These are phyloP conservation scores for Alternaria sp. DNA, from an alignment of 2,329 filamentous ascomycete species.

Conservation along the genomic window DNA sequence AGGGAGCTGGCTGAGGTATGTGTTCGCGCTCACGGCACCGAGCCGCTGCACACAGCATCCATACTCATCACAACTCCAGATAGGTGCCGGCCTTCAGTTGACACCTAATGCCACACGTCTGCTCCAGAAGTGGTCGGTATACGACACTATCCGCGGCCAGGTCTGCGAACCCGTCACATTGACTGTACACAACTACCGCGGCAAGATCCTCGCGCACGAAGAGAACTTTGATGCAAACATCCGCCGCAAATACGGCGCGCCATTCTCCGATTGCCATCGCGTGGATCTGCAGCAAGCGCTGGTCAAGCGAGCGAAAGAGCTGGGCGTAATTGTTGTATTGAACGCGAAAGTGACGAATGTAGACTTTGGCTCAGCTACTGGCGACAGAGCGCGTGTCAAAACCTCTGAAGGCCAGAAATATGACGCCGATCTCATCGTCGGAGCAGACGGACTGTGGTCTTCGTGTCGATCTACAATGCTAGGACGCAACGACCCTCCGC, in stretches of 20 bases:
- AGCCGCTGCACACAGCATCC: not conserved
- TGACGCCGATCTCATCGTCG: slow-evolving; percentile 66
- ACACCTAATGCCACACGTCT: slow-evolving; percentile 57
- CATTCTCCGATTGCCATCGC: slow-evolving; percentile 68
- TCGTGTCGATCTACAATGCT: slow-evolving; percentile 56
- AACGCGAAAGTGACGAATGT: slow-evolving; percentile 58
- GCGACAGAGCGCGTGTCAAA: slow-evolving; percentile 49
- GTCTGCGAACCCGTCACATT: slow-evolving; percentile 57
- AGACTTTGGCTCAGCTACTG: slow-evolving; percentile 54
- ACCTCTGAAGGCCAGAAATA: slow-evolving; percentile 53
- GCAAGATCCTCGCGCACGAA: slow-evolving; percentile 59
- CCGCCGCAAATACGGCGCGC: slow-evolving; percentile 62
- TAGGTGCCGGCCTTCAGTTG: slow-evolving; percentile 48
- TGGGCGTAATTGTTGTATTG: slow-evolving; percentile 63
- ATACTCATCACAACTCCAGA: slow-evolving; percentile 24
- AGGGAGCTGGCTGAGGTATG: slow-evolving; percentile 54
- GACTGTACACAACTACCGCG: slow-evolving; percentile 63
- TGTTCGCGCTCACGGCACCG: not conserved
- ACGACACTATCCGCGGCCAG: slow-evolving; percentile 52
- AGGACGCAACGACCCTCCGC: slow-evolving; percentile 25
- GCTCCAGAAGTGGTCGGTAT: slow-evolving; percentile 61
- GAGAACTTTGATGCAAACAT: slow-evolving; percentile 63
- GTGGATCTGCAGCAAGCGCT: slow-evolving; percentile 67
- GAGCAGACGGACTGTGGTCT: slow-evolving; percentile 71
- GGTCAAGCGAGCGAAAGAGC: slow-evolving; percentile 58